phyloP scores from a whole-genome alignment of 2,329 filamentous ascomycete species.

The Chaetomium sp. region DNA sequence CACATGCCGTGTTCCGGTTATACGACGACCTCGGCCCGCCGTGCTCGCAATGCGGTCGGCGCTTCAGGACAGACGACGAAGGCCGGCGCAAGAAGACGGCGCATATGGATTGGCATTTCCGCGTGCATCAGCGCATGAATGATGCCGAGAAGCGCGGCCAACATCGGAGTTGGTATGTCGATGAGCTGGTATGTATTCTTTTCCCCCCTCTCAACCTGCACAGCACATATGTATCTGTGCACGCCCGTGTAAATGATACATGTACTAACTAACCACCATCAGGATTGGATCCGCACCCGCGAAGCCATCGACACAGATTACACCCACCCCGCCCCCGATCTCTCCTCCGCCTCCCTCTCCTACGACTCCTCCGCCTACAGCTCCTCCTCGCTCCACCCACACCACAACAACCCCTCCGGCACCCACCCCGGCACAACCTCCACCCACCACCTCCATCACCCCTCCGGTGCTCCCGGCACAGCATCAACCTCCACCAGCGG shows the following conservation, averaged over 20 bases:
- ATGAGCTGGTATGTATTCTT: conserved; percentile 60
- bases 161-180: conserved; percentile 91
- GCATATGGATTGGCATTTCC: conserved; percentile 98
- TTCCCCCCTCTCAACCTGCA: conserved; percentile 4
- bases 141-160: conserved; percentile 82
- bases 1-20: conserved; percentile 64
- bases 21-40: conserved; percentile 80
- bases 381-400: background rate
- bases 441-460: background rate
- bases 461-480: background rate
- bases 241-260: background rate
- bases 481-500: conserved; percentile 26
- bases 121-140: conserved; percentile 79
- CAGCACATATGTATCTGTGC: no score
- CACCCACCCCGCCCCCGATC: conserved; percentile 22
- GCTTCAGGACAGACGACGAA: conserved; percentile 70
- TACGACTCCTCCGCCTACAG: background rate
- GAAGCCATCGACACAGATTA: conserved; percentile 68
- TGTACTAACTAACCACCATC: conserved; percentile 17
- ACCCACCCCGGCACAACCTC: conserved; percentile 14
- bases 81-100: conserved; percentile 80
- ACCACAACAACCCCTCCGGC: background rate
- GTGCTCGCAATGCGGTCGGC: conserved; percentile 84
- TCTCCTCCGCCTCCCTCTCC: background rate
- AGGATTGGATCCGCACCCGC: conserved; percentile 86